These are phyloP conservation scores for Coemansia sp. DNA, from an alignment of 192 early-diverging fungal species.

Conservation along the genomic window DNA sequence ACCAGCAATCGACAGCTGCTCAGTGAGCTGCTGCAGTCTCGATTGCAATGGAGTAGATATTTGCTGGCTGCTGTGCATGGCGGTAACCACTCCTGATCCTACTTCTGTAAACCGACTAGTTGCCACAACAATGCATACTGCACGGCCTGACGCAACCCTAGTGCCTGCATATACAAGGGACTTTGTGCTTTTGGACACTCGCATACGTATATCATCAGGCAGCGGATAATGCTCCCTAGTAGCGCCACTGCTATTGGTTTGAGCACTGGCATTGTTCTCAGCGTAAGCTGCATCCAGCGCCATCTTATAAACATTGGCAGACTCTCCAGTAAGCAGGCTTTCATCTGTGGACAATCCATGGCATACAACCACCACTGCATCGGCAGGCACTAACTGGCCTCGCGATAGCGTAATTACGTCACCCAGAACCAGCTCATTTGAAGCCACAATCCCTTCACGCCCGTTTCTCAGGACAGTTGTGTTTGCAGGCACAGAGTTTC, in stretches of 20 bases:
- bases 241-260: constrained; percentile 2
- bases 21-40: constrained; percentile 23
- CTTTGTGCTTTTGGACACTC: constrained; percentile 2
- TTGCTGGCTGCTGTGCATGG: constrained; percentile 11
- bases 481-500: constrained; percentile 36
- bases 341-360: constrained; percentile 74
- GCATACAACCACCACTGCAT: constrained; percentile 77
- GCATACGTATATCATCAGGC: background rate
- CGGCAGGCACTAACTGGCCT: constrained; percentile 86
- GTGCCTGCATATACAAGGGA: constrained; percentile 39
- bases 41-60: constrained; percentile 21
- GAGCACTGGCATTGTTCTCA: constrained; percentile 1
- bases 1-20: constrained; percentile 18
- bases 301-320: constrained; percentile 35
- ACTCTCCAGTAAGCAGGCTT: constrained; percentile 89
- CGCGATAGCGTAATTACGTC: constrained; percentile 82
- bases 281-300: constrained; percentile 7
- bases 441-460: constrained; percentile 24
- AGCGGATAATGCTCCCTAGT: constrained; percentile 3
- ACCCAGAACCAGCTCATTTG: constrained; percentile 46
- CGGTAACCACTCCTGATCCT: constrained; percentile 9
- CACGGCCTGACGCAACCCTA: constrained; percentile 29
- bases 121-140: constrained; percentile 32
- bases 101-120: constrained; percentile 29
- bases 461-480: constrained; percentile 37